Evolutionary conservation across 805 yeast species (phyloP), one percentile per base, ranked within the genome.

Genomic region (Saccharomycopsis fermentans): DNA sequence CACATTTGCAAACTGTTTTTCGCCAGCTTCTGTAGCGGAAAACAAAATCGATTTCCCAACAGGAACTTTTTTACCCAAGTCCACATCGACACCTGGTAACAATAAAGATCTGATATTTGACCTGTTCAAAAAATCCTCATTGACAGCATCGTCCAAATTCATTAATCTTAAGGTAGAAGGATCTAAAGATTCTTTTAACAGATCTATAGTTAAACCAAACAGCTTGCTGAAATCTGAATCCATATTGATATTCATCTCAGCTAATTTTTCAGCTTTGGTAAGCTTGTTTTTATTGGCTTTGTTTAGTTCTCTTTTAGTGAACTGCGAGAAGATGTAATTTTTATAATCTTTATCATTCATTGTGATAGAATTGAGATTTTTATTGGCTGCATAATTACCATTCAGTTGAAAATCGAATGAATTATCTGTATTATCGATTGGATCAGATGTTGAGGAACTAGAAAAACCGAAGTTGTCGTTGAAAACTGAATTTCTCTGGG

Each of bases 401-500:
- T 27, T 40, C 9, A 12, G 21, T n/a, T 11, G 24, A 17, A 26
- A 40, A 19, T 24, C 32, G 16, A 56, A 52, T 32, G 52, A 37
- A 17, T 29, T 51, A 39, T 56, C 55, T 8, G 54, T 8, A 26
- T 52, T 43, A 29, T 52, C 48, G n/a, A 56, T 56, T 8, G 58
- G 58, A 52, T 56, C 58, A 40, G 55, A 48, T 19, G 57, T 52
- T 19, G 47, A 35, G 14, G 58, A 55, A 29, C 58, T 35, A 6
- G 51, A 48, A 34, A 55, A 48, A 2, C 26, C 26, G 14, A 21
- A 43, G 9, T 70, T 73, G 1, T 78, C 71, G 26, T 43, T 19
- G 29, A 43, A 43, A 11, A 43, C 3, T 3, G 29, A 43, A 19
- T 24, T 43, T 43, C 24, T 43, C 29, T 43, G 50, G 21, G 21